A percentile compares a stretch with the other conserved stretches of the same genome.
Evolutionary conservation across 75 land plant genomes (phyloP).

Genomic region (Pinus taeda): DNA sequence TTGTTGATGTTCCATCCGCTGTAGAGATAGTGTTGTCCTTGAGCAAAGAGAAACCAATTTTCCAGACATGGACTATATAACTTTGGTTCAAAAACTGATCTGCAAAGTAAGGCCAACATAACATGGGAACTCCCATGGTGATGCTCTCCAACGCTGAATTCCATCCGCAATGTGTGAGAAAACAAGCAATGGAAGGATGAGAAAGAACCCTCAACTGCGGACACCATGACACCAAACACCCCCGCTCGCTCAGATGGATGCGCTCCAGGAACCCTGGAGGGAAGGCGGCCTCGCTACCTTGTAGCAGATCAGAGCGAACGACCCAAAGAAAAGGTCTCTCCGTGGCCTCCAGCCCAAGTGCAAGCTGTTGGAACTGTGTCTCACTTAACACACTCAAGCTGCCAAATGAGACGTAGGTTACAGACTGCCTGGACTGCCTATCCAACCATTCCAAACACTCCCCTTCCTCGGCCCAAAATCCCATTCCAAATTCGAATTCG

Average conservation of each 20-base stretch:
- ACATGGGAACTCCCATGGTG: slow-evolving; percentile 36
- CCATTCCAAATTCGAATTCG: too few relatives aligned
- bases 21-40: not conserved
- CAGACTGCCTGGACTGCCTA: slow-evolving; percentile 21
- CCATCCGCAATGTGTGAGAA: slow-evolving; percentile 48
- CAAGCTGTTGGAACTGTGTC: slow-evolving; percentile 46
- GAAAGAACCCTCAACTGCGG: slow-evolving; percentile 15
- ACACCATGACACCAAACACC: slow-evolving; percentile 26
- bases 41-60: slow-evolving; percentile 28
- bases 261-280: slow-evolving; percentile 18
- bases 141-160: slow-evolving; percentile 54
- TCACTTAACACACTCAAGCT: slow-evolving; percentile 25
- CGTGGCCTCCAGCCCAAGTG: slow-evolving; percentile 25
- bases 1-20: too few relatives aligned
- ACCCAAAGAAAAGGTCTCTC: slow-evolving; percentile 41
- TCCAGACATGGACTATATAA: slow-evolving; percentile 33
- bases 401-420: slow-evolving; percentile 59
- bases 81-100: slow-evolving; percentile 42
- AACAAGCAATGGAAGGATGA: slow-evolving; percentile 25
- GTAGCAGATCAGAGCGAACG: slow-evolving; percentile 25
- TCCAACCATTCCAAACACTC: slow-evolving; percentile 45
- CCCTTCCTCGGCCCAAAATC: slow-evolving; percentile 9
- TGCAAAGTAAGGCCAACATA: slow-evolving; percentile 45
- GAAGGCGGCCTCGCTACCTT: not conserved
- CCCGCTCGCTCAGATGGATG: not conserved